Evolutionary conservation across 345 rosid species (phyloP).

Genomic region (Stellera chamaejasme): DNA sequence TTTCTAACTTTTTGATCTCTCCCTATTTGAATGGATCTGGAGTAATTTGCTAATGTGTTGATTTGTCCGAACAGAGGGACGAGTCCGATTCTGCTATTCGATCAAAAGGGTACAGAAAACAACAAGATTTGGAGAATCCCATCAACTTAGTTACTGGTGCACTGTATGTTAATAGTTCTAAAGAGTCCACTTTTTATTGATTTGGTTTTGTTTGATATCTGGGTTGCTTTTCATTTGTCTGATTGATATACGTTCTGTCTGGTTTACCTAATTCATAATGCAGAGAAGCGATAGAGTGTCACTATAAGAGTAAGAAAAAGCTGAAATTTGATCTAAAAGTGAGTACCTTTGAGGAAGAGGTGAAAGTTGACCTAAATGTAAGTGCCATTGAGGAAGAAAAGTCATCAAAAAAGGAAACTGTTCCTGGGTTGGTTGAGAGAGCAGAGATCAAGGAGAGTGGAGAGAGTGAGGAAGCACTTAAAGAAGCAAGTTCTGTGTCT

Average conservation of each 20-base stretch:
- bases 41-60: not conserved
- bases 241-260: not conserved
- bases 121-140: slow-evolving; percentile 18
- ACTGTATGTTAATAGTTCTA: slow-evolving; percentile 14
- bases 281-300: slow-evolving; percentile 22
- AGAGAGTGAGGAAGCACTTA: slow-evolving; percentile 13
- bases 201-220: not conserved
- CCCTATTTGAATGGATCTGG: not conserved
- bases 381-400: slow-evolving; percentile 18
- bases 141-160: slow-evolving; percentile 5
- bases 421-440: slow-evolving; percentile 5
- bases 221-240: not conserved
- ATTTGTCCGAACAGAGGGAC: slow-evolving; percentile 27
- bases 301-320: slow-evolving; percentile 21
- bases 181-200: not conserved
- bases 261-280: not conserved
- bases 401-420: slow-evolving; percentile 1
- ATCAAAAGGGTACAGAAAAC: slow-evolving; percentile 13
- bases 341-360: slow-evolving; percentile 26
- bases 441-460: slow-evolving; percentile 13
- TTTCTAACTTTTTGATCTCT: not conserved
- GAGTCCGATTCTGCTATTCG: slow-evolving; percentile 16
- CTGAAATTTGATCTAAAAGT: slow-evolving; percentile 45
- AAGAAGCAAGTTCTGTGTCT: slow-evolving; percentile 14
- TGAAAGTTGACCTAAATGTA: slow-evolving; percentile 41